Evolutionary conservation across 192 early-diverging fungal genomes (phyloP), one percentile per base, ranked within the genome.

Genomic region (Gigaspora rosea): DNA sequence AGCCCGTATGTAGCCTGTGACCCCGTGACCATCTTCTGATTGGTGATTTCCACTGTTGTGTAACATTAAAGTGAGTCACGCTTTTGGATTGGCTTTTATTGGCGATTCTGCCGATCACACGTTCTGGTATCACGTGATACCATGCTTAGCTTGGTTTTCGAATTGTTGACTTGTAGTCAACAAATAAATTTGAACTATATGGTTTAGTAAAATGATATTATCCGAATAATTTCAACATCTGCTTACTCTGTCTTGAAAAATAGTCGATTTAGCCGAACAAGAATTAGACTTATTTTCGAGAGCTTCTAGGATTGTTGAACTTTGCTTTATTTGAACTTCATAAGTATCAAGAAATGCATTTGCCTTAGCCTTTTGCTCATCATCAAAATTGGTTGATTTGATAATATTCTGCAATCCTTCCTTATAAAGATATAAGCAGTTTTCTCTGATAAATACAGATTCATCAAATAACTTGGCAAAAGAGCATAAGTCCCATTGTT

Each of bases 381-480:
- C 64, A 35, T 46, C 8, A 66, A 66, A 66, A 8, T 66, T 35
- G 36, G 64, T 13, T 36, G 64, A 66, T 35, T 41, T 46, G 36
- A 12, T 41, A 6, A 66, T 66, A 46, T 66, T 66, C 32, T 66
- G 64, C 18, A 66, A 66, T 8, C 15, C 64, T 66, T 66, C 64
- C 36, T 66, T 66, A 66, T 66, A 66, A n/a, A 66, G 18, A 1
- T 47, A 64, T 64, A 64, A 64, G 4, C 62, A 64, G 62, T 64
- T 16, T 35, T 47, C 41, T n/a, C 36, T 46, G 36, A n/a, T 36
- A 36, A 41, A 66, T 66, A 16, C 64, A 41, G 64, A 16, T 66
- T 18, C 15, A 18, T 66, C 36, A 47, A 54, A 54, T 54, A 8
- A 54, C 51, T 54, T 18, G 51, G 16, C 16, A 18, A 54, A 54